Evolutionary conservation across 495 filamentous ascomycete genomes (phyloP).

Genomic region (Penicillium canescens): DNA sequence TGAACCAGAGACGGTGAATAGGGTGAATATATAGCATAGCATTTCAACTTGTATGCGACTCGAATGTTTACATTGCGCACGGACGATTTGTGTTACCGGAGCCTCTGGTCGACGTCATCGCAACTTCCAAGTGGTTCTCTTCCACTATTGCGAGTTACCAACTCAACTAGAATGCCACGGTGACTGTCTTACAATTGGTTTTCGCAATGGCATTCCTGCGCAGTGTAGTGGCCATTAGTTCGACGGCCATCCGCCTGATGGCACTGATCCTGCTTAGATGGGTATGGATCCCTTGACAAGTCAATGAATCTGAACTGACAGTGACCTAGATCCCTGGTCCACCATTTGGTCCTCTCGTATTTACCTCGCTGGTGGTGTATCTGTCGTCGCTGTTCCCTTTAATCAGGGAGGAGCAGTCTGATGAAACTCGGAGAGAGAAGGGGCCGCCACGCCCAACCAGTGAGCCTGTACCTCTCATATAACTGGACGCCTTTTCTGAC

Average conservation of each 20-base stretch:
- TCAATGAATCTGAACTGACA: conserved; percentile 6
- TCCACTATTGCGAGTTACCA: too few species aligned
- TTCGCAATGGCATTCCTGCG: conserved; percentile 32
- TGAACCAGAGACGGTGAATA: conserved; percentile 24
- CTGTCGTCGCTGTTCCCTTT: conserved; percentile 60
- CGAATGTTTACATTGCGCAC: neutral
- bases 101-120: conserved; percentile 1
- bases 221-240: conserved; percentile 50
- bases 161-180: neutral
- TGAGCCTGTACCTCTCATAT: neutral
- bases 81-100: neutral
- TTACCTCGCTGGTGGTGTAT: conserved; percentile 73
- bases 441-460: conserved; percentile 6
- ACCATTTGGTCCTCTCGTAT: conserved; percentile 63
- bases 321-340: conserved; percentile 59
- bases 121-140: neutral
- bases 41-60: too few species aligned
- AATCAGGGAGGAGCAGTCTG: conserved; percentile 1
- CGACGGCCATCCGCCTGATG: conserved; percentile 56
- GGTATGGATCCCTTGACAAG: conserved; percentile 50
- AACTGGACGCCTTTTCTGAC: neutral
- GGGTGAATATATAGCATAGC: conserved; percentile 1
- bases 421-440: conserved; percentile 4
- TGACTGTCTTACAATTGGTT: neutral
- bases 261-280: conserved; percentile 84